Base-by-base conservation (phyloP, 2,329 filamentous ascomycete genomes). In the Alternaria atra region DNA sequence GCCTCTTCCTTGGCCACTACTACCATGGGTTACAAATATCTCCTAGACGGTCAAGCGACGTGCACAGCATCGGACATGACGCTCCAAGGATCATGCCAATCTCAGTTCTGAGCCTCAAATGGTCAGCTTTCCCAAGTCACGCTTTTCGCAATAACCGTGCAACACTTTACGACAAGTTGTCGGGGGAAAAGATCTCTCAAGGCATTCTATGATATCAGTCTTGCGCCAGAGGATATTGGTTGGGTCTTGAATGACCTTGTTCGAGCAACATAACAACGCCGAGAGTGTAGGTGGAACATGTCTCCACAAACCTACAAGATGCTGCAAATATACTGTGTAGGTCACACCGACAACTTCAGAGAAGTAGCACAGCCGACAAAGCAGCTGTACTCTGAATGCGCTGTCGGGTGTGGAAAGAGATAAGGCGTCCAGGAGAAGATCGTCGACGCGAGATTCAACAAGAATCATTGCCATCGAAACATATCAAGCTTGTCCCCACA, bases 401-500 rank as follows among this genome's bases (percentile, higher is more conserved):
- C n/a, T 40, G 44, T 51, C 25, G 23, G 4, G 34, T 58, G 48
- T 35, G 56, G 47, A 52, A 40, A 43, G 58, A 20, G 47, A 46
- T 42, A 39, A 51, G 58, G 53, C 53, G 47, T 43, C 47, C 50
- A 25, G 40, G 48, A 27, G 47, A 27, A 17, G 47, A 57, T 60
- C 30, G 47, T 27, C 53, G 8, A 27, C 25, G 32, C 20, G 29
- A 57, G 47, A 29, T n/a, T 52, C 53, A 51, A 29, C 42, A 37
- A 44, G 54, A 57, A 52, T 47, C 47, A 47, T 40, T 52, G 32
- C 39, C 39, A 46, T 40, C 32, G 55, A 37, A 39, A 61, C 29
- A 37, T 29, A 20, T 51, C 27, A 55, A 44, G n/a, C 52, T 52
- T 23, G 52, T 42, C 57, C 50, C 57, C 43, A 60, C 52, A 50